Evolutionary conservation across 2,329 filamentous ascomycete species (phyloP).

Genomic region (Xylaria sp.): DNA sequence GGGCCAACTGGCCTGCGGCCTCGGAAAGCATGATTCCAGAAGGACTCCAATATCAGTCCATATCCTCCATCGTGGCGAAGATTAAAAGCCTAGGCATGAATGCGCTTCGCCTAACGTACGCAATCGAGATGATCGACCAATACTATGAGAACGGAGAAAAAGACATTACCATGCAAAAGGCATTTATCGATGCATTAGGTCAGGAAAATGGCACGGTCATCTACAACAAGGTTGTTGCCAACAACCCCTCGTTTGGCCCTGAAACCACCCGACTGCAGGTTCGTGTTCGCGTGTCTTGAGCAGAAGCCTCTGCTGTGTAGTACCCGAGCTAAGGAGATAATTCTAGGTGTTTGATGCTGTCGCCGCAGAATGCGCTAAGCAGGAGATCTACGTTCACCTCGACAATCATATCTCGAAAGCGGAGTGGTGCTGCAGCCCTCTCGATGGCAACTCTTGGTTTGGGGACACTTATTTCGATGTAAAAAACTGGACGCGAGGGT

Average conservation of each 20-base stretch:
- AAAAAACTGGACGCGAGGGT: constrained; percentile 68
- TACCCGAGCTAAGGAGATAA: constrained; percentile 10
- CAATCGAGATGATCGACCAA: constrained; percentile 71
- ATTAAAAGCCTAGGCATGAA: constrained; percentile 72
- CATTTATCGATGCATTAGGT: constrained; percentile 59
- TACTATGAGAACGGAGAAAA: constrained; percentile 60
- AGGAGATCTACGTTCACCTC: constrained; percentile 67
- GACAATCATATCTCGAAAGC: constrained; percentile 70
- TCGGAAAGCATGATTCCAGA: constrained; percentile 71
- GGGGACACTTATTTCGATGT: constrained; percentile 68
- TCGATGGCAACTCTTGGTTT: constrained; percentile 69
- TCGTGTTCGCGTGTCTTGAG: constrained; percentile 41
- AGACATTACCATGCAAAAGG: constrained; percentile 57
- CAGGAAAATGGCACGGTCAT: constrained; percentile 61
- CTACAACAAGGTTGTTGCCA: constrained; percentile 60
- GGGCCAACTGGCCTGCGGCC: constrained; percentile 70
- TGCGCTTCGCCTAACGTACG: constrained; percentile 69
- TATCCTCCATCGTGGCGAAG: constrained; percentile 59
- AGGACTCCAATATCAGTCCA: constrained; percentile 70
- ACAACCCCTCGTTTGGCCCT: constrained; percentile 66
- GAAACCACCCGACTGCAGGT: constrained; percentile 64
- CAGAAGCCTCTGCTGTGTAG: neutral
- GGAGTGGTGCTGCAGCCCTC: constrained; percentile 65
- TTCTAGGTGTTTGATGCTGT: constrained; percentile 67
- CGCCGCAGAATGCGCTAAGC: constrained; percentile 64